Evolutionary conservation across 1,284 basidiomycete species (phyloP), one percentile per base, ranked within the genome.

Genomic region (Trichosporon faecale): DNA sequence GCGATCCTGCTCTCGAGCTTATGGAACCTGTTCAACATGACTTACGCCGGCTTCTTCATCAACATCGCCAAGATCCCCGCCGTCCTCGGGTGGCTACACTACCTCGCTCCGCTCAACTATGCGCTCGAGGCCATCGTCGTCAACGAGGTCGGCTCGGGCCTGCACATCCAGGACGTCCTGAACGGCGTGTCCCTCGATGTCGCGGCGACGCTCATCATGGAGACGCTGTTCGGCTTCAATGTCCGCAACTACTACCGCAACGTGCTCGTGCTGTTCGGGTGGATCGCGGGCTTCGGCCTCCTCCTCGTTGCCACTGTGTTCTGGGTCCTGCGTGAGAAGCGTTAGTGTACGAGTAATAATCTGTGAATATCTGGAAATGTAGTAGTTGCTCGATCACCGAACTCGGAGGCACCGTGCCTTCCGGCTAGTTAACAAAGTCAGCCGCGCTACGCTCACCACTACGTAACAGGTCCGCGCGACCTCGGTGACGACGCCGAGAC

Each of bases 71-170:
- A 87, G 69, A 94, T 95, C 72, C 92, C 93, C 1, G 90, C 91
- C 0, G 91, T 92, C 0, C 85, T 95, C 1, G 87, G 93, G 14
- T 95, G 93, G 93, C 84, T 95, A 63, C 91, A 94, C 77, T 96
- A 91, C 63, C 79, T 83, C 71, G 79, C 78, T 2, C 78, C 79
- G 0, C 69, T 84, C 11, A 76, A 76, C 44, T 94, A 90, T 79
- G 86, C 87, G 11, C 85, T 94, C 21, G 93, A 95, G 82, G 93
- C 93, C 11, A 85, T 95, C 9, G 86, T 90, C 3, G 91, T 95
- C 37, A 96, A 96, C 79, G 94, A 95, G 80, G 92, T 96, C 21
- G 89, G 89, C 44, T 89, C 90, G 0, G 94, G 93, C 2, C 84
- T 95, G 40, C 88, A 90, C 88, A 95, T 96, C 68, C 69, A 77